These are phyloP conservation scores for Colletotrichum tropicale DNA, from an alignment of 2,329 filamentous ascomycete genomes.

Conservation along the genomic window DNA sequence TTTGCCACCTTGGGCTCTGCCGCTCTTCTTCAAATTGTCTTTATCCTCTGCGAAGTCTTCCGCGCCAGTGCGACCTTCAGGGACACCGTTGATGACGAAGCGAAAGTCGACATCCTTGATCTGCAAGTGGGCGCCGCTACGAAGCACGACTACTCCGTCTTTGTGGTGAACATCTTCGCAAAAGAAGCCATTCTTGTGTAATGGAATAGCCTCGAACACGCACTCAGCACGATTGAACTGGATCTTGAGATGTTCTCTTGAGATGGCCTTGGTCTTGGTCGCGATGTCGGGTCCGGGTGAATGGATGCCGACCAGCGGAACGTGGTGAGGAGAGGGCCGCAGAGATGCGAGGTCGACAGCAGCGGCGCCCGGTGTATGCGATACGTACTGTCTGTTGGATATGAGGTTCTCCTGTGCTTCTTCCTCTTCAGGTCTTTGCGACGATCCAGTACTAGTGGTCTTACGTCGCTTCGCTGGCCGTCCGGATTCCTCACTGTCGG, in stretches of 20 bases:
- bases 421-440: slow-evolving; percentile 41
- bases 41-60: slow-evolving; percentile 60
- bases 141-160: slow-evolving; percentile 60
- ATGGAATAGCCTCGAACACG: slow-evolving; percentile 67
- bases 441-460: slow-evolving; percentile 47
- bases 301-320: slow-evolving; percentile 74
- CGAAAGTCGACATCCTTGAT: slow-evolving; percentile 73
- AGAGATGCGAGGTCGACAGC: slow-evolving; percentile 64
- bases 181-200: slow-evolving; percentile 73
- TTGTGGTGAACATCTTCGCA: slow-evolving; percentile 65
- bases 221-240: slow-evolving; percentile 67
- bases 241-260: slow-evolving; percentile 75
- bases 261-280: slow-evolving; percentile 73
- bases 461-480: slow-evolving; percentile 53
- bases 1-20: slow-evolving; percentile 63
- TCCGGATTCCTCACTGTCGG: slow-evolving; percentile 56
- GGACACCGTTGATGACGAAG: slow-evolving; percentile 72
- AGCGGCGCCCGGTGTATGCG: slow-evolving; percentile 63
- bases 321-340: slow-evolving; percentile 64
- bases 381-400: slow-evolving; percentile 64
- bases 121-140: slow-evolving; percentile 70
- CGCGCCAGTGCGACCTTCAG: slow-evolving; percentile 60
- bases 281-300: slow-evolving; percentile 67
- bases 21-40: slow-evolving; percentile 49
- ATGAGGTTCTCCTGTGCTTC: slow-evolving; percentile 52